phyloP scores from a whole-genome alignment of 2,329 filamentous ascomycete species.

The Aspergillus sp. region DNA sequence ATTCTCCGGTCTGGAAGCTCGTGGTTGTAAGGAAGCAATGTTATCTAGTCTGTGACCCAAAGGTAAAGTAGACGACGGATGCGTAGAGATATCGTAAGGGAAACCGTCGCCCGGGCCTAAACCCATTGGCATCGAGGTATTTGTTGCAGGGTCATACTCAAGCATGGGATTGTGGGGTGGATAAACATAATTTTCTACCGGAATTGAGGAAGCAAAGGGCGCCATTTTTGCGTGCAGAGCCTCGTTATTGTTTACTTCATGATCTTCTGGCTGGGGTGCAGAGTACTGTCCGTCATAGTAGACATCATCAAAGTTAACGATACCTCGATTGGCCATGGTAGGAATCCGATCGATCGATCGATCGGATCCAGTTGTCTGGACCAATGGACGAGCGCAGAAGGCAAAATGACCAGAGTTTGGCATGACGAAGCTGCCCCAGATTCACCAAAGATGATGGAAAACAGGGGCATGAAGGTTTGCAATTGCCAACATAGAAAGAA shows the following conservation, averaged over 20 bases:
- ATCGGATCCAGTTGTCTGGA: conserved; percentile 9
- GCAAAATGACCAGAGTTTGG: background rate
- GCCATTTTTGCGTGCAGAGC: conserved; percentile 14
- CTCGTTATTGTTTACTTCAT: conserved; percentile 3
- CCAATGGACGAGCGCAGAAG: conserved; percentile 16
- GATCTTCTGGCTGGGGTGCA: conserved; percentile 3
- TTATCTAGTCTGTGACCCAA: conserved; percentile 14
- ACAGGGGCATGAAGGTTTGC: background rate
- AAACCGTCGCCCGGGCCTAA: conserved; percentile 21
- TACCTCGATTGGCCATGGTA: conserved; percentile 13
- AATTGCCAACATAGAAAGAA: background rate
- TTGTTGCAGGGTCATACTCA: conserved; percentile 23
- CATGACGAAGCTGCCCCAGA: background rate
- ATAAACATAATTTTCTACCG: conserved; percentile 14
- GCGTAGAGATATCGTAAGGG: conserved; percentile 24
- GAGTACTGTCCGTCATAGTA: conserved; percentile 19
- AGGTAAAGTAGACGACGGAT: conserved; percentile 20
- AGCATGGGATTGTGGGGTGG: conserved; percentile 23
- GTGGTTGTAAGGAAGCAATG: conserved; percentile 8
- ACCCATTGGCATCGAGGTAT: conserved; percentile 20
- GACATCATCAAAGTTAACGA: conserved; percentile 16
- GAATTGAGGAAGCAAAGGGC: conserved; percentile 13
- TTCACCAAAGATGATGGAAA: background rate
- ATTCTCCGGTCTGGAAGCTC: conserved; percentile 12
- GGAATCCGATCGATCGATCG: conserved; percentile 22